Base-by-base conservation (phyloP, 169 alveolate genomes). In the Miamiensis avidus region DNA sequence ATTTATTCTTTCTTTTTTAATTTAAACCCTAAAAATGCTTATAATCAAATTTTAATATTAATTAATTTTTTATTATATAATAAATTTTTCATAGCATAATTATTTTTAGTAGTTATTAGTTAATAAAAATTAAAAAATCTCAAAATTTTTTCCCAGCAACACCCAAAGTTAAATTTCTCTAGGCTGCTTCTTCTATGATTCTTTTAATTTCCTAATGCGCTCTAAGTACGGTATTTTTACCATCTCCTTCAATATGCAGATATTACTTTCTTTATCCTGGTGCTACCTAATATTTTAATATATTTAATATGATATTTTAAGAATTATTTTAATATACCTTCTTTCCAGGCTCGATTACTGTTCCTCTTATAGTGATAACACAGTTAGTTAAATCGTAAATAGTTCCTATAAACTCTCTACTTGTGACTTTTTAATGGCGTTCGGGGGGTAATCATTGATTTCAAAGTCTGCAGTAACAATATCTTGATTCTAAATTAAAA, bases 381-480 rank as follows among this genome's bases (percentile, higher is more conserved):
- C 95, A 93, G 69, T 93, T 94, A 75, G 96, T 94, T 83, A 93
- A 86, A 32, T 93, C 96, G 69, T 91, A 88, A 34, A 95, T 89
- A 78, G 82, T 89, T 74, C 91, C 88, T 34, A 89, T 76, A 84
- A 89, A 93, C 34, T 91, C 96, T 82, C 91, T 93, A 31, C 85
- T 83, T 26, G 91, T 76, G 26, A 90, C 91, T 82, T 92, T 91
- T 77, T 78, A 69, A 97, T 91, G 29, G 95, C 96, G 31, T 81
- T 78, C 30, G 73, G 49, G 6, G 98, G 98, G 84, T 93, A 95
- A 87, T 93, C 97, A 83, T 95, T 93, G 64, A 95, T 93, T 87
- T 95, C 96, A 84, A 95, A 88, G 73, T 95, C 96, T 69, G 91
- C 87, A n/a, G 95, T 88, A 30, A 82, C 82, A 29, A 49, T 49